Evolutionary conservation across 1,284 basidiomycete genomes (phyloP).

Genomic region (Sphagnurus paluster): DNA sequence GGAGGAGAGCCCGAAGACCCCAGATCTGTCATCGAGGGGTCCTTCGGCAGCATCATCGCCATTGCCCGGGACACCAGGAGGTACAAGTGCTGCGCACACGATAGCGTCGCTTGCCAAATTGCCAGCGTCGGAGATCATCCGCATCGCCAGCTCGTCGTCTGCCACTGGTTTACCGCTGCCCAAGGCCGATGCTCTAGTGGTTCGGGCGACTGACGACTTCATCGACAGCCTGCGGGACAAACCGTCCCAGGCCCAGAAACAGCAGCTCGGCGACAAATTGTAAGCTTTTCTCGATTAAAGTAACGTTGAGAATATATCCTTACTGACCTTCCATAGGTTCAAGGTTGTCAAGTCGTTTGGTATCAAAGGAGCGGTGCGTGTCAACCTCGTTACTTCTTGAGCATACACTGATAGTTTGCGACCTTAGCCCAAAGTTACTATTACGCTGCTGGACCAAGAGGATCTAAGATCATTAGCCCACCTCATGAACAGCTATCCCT

Average conservation of each 20-base stretch:
- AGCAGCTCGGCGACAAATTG: constrained; percentile 79
- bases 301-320: background rate
- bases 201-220: constrained; percentile 76
- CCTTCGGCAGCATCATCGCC: constrained; percentile 72
- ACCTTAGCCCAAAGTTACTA: constrained; percentile 77
- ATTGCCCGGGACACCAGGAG: constrained; percentile 50
- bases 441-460: constrained; percentile 79
- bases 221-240: constrained; percentile 70
- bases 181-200: constrained; percentile 68
- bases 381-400: background rate
- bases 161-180: constrained; percentile 64
- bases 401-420: constrained; percentile 1
- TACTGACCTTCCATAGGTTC: constrained; percentile 44
- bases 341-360: constrained; percentile 79
- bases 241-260: constrained; percentile 72
- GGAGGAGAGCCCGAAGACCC: constrained; percentile 64
- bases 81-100: constrained; percentile 45
- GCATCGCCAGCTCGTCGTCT: constrained; percentile 53
- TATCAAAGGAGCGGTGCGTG: constrained; percentile 72
- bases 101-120: constrained; percentile 62
- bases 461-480: constrained; percentile 82
- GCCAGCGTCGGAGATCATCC: constrained; percentile 71
- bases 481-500: constrained; percentile 85
- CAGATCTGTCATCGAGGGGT: constrained; percentile 70
- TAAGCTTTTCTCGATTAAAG: constrained; percentile 37